phyloP scores from a whole-genome alignment of 2,329 filamentous ascomycete species.

The Dissoconium aciculare region DNA sequence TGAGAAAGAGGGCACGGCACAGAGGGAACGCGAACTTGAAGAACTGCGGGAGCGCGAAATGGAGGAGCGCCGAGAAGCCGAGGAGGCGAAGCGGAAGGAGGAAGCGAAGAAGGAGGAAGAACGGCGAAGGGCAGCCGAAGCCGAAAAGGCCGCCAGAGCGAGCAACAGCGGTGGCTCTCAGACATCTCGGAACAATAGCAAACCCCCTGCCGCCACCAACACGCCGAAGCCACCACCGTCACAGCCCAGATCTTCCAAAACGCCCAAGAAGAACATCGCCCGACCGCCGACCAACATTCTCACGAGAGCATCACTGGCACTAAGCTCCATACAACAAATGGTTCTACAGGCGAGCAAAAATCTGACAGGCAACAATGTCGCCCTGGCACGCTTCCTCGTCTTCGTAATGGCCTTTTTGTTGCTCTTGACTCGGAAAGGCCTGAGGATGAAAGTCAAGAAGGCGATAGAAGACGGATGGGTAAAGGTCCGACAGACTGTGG shows the following conservation, averaged over 20 bases:
- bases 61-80: constrained; percentile 22
- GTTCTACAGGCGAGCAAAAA: constrained; percentile 30
- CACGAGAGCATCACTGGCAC: constrained; percentile 18
- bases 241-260: constrained; percentile 4
- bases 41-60: constrained; percentile 39
- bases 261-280: constrained; percentile 10
- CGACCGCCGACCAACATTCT: constrained; percentile 12
- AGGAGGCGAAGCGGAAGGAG: constrained; percentile 14
- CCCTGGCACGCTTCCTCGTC: constrained; percentile 48
- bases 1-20: constrained; percentile 60
- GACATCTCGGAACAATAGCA: background rate
- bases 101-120: constrained; percentile 21
- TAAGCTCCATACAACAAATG: constrained; percentile 33
- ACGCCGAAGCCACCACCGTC: background rate
- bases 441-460: constrained; percentile 58
- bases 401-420: constrained; percentile 68
- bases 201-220: background rate
- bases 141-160: constrained; percentile 12
- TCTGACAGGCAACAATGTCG: constrained; percentile 39
- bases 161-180: constrained; percentile 1
- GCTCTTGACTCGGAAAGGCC: constrained; percentile 57
- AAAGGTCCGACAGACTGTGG: constrained; percentile 69
- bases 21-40: constrained; percentile 45
- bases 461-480: constrained; percentile 58
- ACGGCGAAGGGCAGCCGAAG: constrained; percentile 17